phyloP scores from a whole-genome alignment of 306 rosid genomes.

The Vicia sativa region DNA sequence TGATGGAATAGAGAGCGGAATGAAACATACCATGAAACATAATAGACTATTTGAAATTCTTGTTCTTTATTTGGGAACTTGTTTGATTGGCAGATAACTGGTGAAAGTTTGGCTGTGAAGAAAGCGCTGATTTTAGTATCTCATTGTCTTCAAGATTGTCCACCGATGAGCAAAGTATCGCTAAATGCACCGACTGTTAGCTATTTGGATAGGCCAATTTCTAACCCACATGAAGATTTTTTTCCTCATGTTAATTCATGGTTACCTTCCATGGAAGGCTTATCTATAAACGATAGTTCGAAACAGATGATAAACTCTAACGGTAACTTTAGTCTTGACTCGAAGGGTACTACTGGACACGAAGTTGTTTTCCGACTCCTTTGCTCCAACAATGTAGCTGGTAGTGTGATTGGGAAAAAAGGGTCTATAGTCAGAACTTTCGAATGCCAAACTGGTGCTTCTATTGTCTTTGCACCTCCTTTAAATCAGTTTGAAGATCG shows the following conservation, averaged over 20 bases:
- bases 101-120: constrained; percentile 52
- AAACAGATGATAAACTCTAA: constrained; percentile 26
- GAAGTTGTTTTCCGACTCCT: constrained; percentile 61
- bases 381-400: constrained; percentile 61
- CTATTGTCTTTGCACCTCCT: constrained; percentile 61
- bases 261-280: constrained; percentile 45
- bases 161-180: constrained; percentile 41
- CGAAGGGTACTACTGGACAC: constrained; percentile 33
- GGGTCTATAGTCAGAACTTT: constrained; percentile 58
- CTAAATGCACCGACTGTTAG: constrained; percentile 23
- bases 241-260: constrained; percentile 51
- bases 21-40: no score
- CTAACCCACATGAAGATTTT: constrained; percentile 38
- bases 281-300: constrained; percentile 33
- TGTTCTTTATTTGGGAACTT: constrained; percentile 32
- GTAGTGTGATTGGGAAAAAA: constrained; percentile 65
- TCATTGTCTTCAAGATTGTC: constrained; percentile 59
- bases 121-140: constrained; percentile 57
- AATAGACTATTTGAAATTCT: background rate
- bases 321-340: constrained; percentile 34
- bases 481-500: constrained; percentile 53
- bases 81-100: constrained; percentile 53
- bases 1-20: no score
- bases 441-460: constrained; percentile 64
- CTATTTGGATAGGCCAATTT: constrained; percentile 38